Conservation (phyloP, 768 basidiomycete genomes). For the Chalciporus chontae region DNA sequence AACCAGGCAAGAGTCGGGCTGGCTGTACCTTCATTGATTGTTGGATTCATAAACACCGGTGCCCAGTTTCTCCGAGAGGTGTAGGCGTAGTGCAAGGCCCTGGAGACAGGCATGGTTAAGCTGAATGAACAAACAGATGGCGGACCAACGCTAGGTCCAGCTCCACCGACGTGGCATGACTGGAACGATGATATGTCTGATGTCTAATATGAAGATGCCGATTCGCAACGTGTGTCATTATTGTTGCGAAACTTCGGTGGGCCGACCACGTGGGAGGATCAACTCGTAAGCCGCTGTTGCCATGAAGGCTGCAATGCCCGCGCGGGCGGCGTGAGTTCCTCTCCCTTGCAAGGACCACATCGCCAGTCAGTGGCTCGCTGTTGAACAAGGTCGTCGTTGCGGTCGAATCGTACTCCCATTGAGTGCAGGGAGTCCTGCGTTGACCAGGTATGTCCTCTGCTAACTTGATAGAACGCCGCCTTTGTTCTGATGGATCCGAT, state of each 20-base stretch:
- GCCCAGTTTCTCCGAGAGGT: too few relatives aligned
- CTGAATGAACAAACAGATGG: not conserved
- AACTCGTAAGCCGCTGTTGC: slow-evolving; percentile 5
- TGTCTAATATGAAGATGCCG: too few relatives aligned
- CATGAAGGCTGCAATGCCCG: slow-evolving; percentile 2
- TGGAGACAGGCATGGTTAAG: not conserved
- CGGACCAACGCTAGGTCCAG: too few relatives aligned
- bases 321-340: not conserved
- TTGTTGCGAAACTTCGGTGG: not conserved
- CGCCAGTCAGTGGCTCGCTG: not conserved
- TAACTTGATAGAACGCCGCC: not conserved
- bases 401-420: not conserved
- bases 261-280: slow-evolving; percentile 15
- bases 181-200: not conserved
- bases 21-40: not conserved
- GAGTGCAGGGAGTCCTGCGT: not conserved
- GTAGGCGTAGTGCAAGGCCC: too few relatives aligned
- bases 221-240: not conserved
- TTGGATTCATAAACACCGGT: too few relatives aligned
- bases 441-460: not conserved
- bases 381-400: not conserved
- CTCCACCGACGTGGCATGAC: too few relatives aligned
- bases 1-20: slow-evolving; percentile 23
- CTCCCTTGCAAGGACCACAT: slow-evolving; percentile 6
- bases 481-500: not conserved